Evolutionary conservation across 2,329 filamentous ascomycete genomes (phyloP).

Genomic region (Fusarium mexicanum): DNA sequence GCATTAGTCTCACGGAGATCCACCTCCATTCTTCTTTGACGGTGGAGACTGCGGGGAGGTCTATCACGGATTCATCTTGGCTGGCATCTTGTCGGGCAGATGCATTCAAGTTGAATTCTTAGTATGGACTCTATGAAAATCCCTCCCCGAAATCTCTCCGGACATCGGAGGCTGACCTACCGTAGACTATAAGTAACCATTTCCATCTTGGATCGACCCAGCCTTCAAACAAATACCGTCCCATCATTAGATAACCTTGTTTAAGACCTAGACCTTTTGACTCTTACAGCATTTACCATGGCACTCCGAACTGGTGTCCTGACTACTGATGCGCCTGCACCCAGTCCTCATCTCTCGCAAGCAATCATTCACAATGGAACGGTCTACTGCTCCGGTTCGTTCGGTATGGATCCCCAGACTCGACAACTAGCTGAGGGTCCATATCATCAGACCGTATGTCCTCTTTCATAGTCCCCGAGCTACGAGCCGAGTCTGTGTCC

Average conservation of each 20-base stretch:
- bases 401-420: neutral
- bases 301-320: neutral
- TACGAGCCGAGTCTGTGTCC: rapidly evolving
- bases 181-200: neutral
- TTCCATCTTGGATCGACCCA: neutral
- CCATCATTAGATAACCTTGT: neutral
- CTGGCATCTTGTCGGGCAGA: neutral
- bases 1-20: neutral
- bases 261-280: neutral
- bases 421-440: neutral
- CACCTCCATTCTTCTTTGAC: neutral
- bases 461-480: rapidly evolving
- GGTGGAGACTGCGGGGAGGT: neutral
- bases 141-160: neutral
- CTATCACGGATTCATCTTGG: neutral
- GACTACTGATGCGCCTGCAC: neutral
- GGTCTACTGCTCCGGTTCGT: neutral
- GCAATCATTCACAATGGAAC: neutral
- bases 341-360: neutral
- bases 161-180: neutral
- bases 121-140: neutral
- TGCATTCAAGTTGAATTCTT: neutral
- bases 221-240: neutral
- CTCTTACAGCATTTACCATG: neutral
- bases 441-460: neutral